Evolutionary conservation across 2,329 filamentous ascomycete genomes (phyloP), one percentile per base, ranked within the genome.

Genomic region (Aspergillus novoparasiticus): DNA sequence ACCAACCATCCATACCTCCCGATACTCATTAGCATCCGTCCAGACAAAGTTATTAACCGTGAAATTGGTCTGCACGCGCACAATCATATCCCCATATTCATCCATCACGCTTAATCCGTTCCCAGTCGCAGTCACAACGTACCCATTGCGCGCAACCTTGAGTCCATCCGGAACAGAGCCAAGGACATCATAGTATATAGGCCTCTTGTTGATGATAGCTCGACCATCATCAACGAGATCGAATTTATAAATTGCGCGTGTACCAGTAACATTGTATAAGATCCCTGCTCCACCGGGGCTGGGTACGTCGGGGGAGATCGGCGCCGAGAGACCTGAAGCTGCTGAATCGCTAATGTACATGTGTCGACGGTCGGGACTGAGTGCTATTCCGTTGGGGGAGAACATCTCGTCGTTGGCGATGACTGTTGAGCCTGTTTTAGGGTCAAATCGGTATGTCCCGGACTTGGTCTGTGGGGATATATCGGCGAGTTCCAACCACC

Each of bases 81-180:
- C 45, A 12, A 61, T 46, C 59, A 61, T 57, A 14, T 41, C 53
- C 1, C 59, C 59, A 26, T 56, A 50, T 23, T 61, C 53, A 23
- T 61, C 59, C 59, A 61, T 57, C 30, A 61, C 59, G 10, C 45
- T 56, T 16, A 61, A 16, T 6, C 59, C 59, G 19, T 57, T 48
- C 9, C 59, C 59, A 11, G 43, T 51, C 16, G 59, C 59, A 2
- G 59, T 61, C 1, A 57, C 54, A 5, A 61, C 50, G 11, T 21
- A 57, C 26, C 59, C 59, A 28, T 61, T 61, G 6, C 59, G 41
- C 1, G 59, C 59, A 3, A 56, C 54, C 34, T 61, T 61, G 32
- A 61, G 53, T 19, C 59, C 59, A n/a, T 61, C 59, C 23, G 59
- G 59, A 4, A 61, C 59, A 23, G 59, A 39, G 3, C 59, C 59